These are phyloP conservation scores for Starmera dryadoides DNA, from an alignment of 805 yeast species.

Conservation along the genomic window DNA sequence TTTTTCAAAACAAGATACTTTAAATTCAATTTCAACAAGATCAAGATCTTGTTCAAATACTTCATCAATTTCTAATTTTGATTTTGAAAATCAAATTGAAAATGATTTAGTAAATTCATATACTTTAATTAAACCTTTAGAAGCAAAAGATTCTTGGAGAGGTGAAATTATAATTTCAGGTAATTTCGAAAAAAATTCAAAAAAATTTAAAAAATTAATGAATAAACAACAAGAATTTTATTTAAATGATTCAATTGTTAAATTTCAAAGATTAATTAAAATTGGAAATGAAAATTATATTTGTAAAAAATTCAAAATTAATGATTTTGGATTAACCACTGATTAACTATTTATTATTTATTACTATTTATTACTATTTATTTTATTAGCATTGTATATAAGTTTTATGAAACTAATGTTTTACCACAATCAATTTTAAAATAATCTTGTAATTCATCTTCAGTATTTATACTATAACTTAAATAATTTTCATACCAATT, in stretches of 20 bases:
- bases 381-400: neutral
- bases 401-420: neutral
- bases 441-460: neutral
- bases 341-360: too few relatives aligned
- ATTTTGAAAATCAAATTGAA: neutral
- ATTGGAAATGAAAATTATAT: neutral
- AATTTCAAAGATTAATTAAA: neutral
- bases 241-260: neutral
- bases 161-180: neutral
- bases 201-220: neutral
- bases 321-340: neutral
- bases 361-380: neutral
- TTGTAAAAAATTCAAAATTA: neutral
- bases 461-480: constrained; percentile 13
- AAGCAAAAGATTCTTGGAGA: neutral
- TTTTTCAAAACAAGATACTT: neutral
- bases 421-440: neutral
- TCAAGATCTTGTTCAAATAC: neutral
- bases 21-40: neutral
- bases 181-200: neutral
- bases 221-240: neutral
- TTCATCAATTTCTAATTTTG: neutral
- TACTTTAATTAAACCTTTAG: neutral
- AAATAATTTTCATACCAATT: constrained; percentile 20
- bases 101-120: neutral